Base-by-base conservation (phyloP, 495 filamentous ascomycete genomes). In the Xeromyces bisporus region DNA sequence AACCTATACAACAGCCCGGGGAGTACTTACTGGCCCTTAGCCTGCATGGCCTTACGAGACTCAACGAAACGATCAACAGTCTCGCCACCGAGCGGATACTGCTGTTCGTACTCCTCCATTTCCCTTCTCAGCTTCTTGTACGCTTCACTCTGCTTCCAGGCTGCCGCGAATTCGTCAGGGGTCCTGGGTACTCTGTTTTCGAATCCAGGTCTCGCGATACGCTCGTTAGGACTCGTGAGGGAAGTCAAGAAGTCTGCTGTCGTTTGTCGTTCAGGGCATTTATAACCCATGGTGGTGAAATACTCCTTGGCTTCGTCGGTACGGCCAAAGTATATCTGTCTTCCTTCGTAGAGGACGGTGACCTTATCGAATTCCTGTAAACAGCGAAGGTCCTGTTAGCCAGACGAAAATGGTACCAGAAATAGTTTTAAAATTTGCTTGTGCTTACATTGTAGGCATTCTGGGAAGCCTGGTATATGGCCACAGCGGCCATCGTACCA, bases 381-480 rank as follows among this genome's bases (percentile, higher is more conserved):
- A n/a, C n/a, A n/a, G 20, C 4, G 20, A 21, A 5, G 9, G 4
- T 9, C 20, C 20, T 21, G 20, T 21, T 9, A 21, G 20, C 9
- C 20, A 21, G 40, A 38, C 14, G 10, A 10, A 7, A 25, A 23
- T 23, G 12, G 20, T 9, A n/a, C 7, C 26, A 31, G 13, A 67
- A 45, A 35, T n/a, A n/a, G n/a, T n/a, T 9, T 9, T 9, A 21
- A 21, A 9, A 21, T 21, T 21, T 9, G n/a, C n/a, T n/a, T n/a
- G n/a, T n/a, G n/a, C 20, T 21, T 21, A 21, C 46, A 40, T 62
- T 55, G 49, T 89, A 93, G 34, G 89, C 91, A 42, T 71, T 79
- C 50, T 93, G 81, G 7, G 72, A 77, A 1, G 82, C 82, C 51
- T 91, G 82, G 53, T 87, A 91, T 11, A 89, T 67, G 2, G 79